Conservation (phyloP, 2,329 filamentous ascomycete species). For the Colletotrichum gigasporum region DNA sequence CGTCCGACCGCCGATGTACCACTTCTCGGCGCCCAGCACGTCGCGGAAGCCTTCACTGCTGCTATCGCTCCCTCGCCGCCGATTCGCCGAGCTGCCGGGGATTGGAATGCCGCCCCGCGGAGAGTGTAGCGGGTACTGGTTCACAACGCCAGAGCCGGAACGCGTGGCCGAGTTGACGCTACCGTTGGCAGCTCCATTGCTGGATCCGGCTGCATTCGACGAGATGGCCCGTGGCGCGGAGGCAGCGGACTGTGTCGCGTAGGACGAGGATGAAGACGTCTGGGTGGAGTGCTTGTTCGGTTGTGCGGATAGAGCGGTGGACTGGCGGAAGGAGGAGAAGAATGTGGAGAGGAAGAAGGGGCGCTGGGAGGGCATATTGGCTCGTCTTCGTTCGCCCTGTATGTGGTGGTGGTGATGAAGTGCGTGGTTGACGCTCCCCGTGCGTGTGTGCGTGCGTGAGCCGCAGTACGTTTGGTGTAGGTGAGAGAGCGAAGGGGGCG, state of each 20-base stretch:
- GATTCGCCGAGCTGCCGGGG: slow-evolving; percentile 42
- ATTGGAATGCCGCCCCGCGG: slow-evolving; percentile 49
- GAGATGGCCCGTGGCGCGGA: slow-evolving; percentile 30
- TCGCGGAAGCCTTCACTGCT: slow-evolving; percentile 81
- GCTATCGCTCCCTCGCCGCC: slow-evolving; percentile 77
- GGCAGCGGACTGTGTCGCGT: slow-evolving; percentile 26
- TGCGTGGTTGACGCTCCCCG: neutral
- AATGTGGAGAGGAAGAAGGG: slow-evolving; percentile 67
- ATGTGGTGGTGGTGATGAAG: neutral
- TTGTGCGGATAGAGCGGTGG: slow-evolving; percentile 23
- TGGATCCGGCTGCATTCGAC: slow-evolving; percentile 14
- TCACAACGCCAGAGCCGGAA: slow-evolving; percentile 36
- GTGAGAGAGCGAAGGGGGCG: neutral
- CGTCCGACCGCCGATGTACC: slow-evolving; percentile 83
- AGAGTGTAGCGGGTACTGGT: slow-evolving; percentile 41
- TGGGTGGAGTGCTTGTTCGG: slow-evolving; percentile 32
- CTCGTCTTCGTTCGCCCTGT: neutral
- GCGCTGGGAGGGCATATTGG: slow-evolving; percentile 60
- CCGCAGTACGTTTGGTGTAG: neutral
- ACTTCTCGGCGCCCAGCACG: slow-evolving; percentile 77
- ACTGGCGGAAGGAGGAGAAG: slow-evolving; percentile 63
- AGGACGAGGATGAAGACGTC: slow-evolving; percentile 20
- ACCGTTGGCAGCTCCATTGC: neutral
- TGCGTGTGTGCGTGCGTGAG: neutral
- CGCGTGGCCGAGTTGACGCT: slow-evolving; percentile 29